Evolutionary conservation across 331 rosid species (phyloP).

Genomic region (Acacia concinna): DNA sequence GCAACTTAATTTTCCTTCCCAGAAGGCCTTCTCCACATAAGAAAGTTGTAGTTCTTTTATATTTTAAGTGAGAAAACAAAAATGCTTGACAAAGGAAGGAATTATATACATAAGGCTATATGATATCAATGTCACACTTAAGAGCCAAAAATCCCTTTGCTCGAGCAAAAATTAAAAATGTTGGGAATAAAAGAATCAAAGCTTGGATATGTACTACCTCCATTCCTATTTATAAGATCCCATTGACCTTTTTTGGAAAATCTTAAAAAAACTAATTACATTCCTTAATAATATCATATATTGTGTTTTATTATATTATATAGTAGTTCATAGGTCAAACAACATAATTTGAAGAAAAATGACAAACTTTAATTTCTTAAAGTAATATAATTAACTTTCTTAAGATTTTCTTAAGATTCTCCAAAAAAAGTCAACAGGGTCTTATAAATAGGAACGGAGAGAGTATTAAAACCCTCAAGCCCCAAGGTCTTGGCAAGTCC

Average conservation of each 20-base stretch:
- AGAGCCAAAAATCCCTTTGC: neutral
- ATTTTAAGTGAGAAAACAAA: neutral
- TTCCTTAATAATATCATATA: too few species aligned
- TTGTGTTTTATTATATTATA: too few species aligned
- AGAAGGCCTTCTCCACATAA: slow-evolving; percentile 18
- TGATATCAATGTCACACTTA: slow-evolving; percentile 13
- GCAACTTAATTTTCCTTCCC: neutral
- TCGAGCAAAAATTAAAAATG: slow-evolving; percentile 1
- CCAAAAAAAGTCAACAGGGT: too few species aligned
- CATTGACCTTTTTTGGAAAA: too few species aligned
- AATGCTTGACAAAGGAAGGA: neutral
- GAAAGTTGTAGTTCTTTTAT: neutral
- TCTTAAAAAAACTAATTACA: too few species aligned
- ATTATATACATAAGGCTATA: neutral
- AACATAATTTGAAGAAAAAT: too few species aligned
- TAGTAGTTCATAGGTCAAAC: too few species aligned
- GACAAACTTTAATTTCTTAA: too few species aligned
- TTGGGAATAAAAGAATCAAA: neutral
- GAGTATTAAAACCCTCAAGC: slow-evolving; percentile 24
- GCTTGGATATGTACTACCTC: neutral
- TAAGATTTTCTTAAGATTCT: too few species aligned
- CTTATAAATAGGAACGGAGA: too few species aligned
- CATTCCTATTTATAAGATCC: too few species aligned
- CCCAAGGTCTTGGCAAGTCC: neutral
- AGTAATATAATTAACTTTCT: too few species aligned